Evolutionary conservation across 2,329 filamentous ascomycete species (phyloP), one percentile per base, ranked within the genome.

Genomic region (Thyridium curvatum): DNA sequence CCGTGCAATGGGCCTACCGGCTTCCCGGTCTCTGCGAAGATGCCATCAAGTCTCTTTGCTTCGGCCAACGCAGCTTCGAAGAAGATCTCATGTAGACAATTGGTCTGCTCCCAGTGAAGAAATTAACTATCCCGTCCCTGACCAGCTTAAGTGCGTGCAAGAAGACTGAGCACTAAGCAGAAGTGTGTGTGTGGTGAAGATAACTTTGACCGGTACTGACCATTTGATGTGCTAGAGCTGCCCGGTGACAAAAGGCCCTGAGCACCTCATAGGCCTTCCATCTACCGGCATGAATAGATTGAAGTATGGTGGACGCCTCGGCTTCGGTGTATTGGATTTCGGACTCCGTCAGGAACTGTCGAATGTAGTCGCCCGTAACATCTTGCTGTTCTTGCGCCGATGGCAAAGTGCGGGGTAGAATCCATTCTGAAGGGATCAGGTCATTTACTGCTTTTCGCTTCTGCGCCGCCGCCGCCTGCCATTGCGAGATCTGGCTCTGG

Each of bases 41-140:
- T 52, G 8, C 45, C 40, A 44, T 65, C 61, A 13, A 65, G 54
- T 30, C 45, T 49, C 30, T 43, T 41, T 5, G 61, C 60, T 2
- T 53, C 46, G 34, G 48, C 42, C 17, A 64, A 47, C 13, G 61
- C 58, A 37, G 46, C 39, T 18, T 54, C 47, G 3, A 60, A 59
- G 15, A 66, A 57, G 15, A 66, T 48, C 49, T 67, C 64, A 1
- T 66, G 69, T 15, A 71, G 52, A 42, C 67, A 72, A 47, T 69
- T 71, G 3, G 58, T 62, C 62, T 65, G n/a, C n/a, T n/a, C n/a
- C n/a, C n/a, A n/a, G 32, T 34, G 10, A 39, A 12, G 16, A 18
- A n/a, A 14, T n/a, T n/a, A 12, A 17, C n/a, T n/a, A 9, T 28
- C 9, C 13, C 15, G n/a, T n/a, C n/a, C n/a, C n/a, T n/a, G n/a